Evolutionary conservation across 495 filamentous ascomycete species (phyloP), one percentile per base, ranked within the genome.

Genomic region (Aspergillus incahuasiensis): DNA sequence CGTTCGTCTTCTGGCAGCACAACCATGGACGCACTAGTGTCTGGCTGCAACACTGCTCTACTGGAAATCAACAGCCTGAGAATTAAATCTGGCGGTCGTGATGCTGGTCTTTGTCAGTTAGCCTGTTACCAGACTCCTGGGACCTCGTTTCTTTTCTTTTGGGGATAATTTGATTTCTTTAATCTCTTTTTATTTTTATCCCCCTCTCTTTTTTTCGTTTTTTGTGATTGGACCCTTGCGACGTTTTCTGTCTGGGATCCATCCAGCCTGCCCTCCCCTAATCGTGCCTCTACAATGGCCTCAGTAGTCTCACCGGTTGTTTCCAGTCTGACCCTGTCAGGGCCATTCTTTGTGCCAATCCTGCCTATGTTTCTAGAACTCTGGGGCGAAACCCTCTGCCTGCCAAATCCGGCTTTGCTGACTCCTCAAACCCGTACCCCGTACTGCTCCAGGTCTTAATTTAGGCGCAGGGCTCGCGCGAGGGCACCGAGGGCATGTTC

Each of bases 41-140:
- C 46, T 43, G 50, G 48, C 54, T 60, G 54, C 60, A 55, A 62
- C 54, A 35, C 57, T 58, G 45, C 48, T 47, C 32, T 35, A 35
- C 41, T 44, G 32, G 30, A 6, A 40, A 18, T 12, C 38, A 40
- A 16, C n/a, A 35, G 32, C 32, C 12, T 30, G 28, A 28, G 18
- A 20, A 44, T 24, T n/a, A 12, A 44, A 9, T 44, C 20, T 46
- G 43, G 11, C 22, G 18, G 21, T 46, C 11, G 21, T 41, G 59
- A 46, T 47, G 48, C 40, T 35, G 32, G 32, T 57, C 25, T 22
- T 41, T 24, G 52, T 63, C 13, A 40, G 38, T 35, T 40, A 40
- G 38, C 3, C 38, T 28, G 32, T 35, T 63, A 59, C 57, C 64
- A 62, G 11, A 49, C 16, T 49, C 34, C 47, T 48, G 59, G 61